phyloP scores from a whole-genome alignment of 148 eudicot species.

The Tetragonia tetragonoides region DNA sequence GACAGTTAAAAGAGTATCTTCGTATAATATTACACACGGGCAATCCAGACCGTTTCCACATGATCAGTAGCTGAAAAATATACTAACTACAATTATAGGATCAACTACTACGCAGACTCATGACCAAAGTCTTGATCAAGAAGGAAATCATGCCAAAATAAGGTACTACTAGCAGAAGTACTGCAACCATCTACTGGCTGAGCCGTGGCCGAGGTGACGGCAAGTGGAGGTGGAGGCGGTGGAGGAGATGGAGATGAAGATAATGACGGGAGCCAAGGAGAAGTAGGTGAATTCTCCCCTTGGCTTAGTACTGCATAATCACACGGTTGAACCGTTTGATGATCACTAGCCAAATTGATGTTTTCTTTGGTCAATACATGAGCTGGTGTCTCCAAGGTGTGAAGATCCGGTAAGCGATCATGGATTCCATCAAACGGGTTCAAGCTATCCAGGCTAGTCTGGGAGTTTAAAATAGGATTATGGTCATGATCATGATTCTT shows the following conservation, averaged over 20 bases:
- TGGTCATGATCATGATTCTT: constrained; percentile 22
- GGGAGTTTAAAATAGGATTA: constrained; percentile 21
- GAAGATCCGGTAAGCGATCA: constrained; percentile 60
- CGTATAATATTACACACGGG: constrained; percentile 25
- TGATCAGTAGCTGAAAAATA: background rate
- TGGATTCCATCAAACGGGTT: constrained; percentile 29
- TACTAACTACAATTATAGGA: background rate
- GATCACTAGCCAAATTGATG: constrained; percentile 12
- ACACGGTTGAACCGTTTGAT: constrained; percentile 26
- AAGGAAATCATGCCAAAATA: constrained; percentile 72
- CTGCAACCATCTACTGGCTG: constrained; percentile 43
- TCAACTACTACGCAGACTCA: constrained; percentile 42
- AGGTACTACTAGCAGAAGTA: constrained; percentile 15
- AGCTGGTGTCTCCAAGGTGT: constrained; percentile 28
- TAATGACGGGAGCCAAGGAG: constrained; percentile 49
- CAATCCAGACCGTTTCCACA: constrained; percentile 21
- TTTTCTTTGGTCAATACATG: constrained; percentile 11
- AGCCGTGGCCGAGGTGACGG: constrained; percentile 27
- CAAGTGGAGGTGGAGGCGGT: constrained; percentile 22
- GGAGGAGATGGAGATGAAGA: constrained; percentile 39
- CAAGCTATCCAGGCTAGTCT: constrained; percentile 12
- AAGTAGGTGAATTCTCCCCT: constrained; percentile 39
- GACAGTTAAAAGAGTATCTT: background rate
- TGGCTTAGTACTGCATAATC: constrained; percentile 28
- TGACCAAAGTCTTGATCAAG: constrained; percentile 58